Evolutionary conservation across 257 asterid species (phyloP), one percentile per base, ranked within the genome.

Genomic region (Vinca minor): DNA sequence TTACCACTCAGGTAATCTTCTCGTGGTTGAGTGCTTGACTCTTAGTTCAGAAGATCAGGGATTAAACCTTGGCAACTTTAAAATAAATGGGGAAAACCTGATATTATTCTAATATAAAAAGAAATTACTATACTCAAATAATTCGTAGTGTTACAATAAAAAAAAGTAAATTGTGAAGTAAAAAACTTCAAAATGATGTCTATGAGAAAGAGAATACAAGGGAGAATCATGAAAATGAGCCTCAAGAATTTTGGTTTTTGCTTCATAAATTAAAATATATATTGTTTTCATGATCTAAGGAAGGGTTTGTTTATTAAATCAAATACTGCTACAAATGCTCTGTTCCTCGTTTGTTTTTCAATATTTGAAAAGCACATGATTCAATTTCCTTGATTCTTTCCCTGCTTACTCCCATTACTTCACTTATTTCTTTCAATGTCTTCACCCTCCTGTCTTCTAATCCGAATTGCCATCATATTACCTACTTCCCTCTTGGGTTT

Each of bases 381-480:
- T 89, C 98, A 62, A 92, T 83, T 76, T 92, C 96, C 50, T 96
- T 71, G 62, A 92, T 80, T 78, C 96, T 89, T 71, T 92, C 98
- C 69, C 96, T 73, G 82, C 96, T 89, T 58, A 92, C 98, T 5
- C 89, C 87, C 95, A 89, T 84, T 23, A 82, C 69, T 76, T 89
- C 96, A 71, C 98, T 96, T 13, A 92, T 92, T 73, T 92, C 98
- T 77, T 86, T 95, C 82, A 92, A 71, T 0, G 98, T 83, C 79
- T 82, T 88, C 88, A 81, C 79, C 75, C 93, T 82, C 47, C 95
- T 95, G 36, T 92, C 96, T 49, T 68, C 89, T 41, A 92, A 73
- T 34, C 98, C 96, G n/a, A 79, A 92, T 62, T 96, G 78, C 95
- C 85, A 83, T 67, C 74, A 77, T 25, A 92, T 64, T 8, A 92